Base-by-base conservation (phyloP, 1,139 yeast genomes). In the Torulaspora globosa region DNA sequence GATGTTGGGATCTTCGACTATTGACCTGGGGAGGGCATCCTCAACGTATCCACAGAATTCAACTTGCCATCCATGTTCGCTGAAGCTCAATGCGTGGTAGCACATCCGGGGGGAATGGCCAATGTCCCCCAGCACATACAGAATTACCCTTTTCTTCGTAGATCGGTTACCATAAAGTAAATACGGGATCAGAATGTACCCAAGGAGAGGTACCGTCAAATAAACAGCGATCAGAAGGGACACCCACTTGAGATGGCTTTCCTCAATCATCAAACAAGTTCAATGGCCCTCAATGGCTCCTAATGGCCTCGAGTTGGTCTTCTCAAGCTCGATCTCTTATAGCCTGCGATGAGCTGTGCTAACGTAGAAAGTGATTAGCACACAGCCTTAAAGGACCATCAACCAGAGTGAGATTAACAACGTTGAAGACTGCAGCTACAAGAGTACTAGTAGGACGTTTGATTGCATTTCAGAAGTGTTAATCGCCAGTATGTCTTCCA, bases 31-130 rank as follows among this genome's bases (percentile, higher is more conserved):
- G 1, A 84, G 73, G 7, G 65, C 64, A 24, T 80, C 76, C 53
- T 83, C 94, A 2, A 79, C 59, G 62, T 90, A 92, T 0, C 98
- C 98, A 65, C 96, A 84, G 36, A 92, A 65, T 51, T 84, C 87
- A 1, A 94, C 98, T 40, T 74, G 73, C 64, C 83, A 84, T 1
- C 88, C 92, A 21, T 69, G 66, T 2, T 70, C 62, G n/a, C 86
- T 76, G 55, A 92, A 80, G 44, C 95, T 84, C 48, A 74, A 68
- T 1, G 96, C 96, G 65, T 94, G 99, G 65, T 92, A 86, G 57
- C 84, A 78, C 87, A 92, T 92, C 51, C 99, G 72, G 4, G 99
- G 99, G 1, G 97, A 90, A 59, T 90, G 95, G 11, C 96, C 97
- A 44, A 94, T 65, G 61, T 92, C 98, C 1, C 99, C 99, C 23